Base-by-base conservation (phyloP, 2,329 filamentous ascomycete species). In the Fusarium newnesense region DNA sequence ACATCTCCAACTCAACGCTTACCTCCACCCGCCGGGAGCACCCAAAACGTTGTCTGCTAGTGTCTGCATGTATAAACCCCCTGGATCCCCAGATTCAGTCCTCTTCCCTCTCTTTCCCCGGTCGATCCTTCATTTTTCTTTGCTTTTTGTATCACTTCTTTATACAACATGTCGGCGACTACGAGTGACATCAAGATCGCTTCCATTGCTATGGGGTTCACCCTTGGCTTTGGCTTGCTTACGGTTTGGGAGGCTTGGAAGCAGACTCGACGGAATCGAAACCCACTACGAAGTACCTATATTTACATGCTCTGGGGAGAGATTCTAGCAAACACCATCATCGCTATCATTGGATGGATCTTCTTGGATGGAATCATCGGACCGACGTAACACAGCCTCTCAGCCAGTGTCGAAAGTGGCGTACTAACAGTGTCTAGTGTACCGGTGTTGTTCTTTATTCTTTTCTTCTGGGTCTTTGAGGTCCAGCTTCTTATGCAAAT, bases 401-500 rank as follows among this genome's bases (percentile, higher is more conserved):
- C 3, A 13, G 9, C 15, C 7, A 9, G 5, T 16, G 3, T 37
- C 9, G 7, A 19, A 36, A 39, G 9, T 15, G 43, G 13, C 36
- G 16, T 15, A 59, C 69, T 50, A 10, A 64, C 49, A 26, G n/a
- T 26, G 9, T 19, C 30, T 32, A 82, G 81, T 4, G 61, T 82
- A 2, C 79, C 79, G 0, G 74, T 82, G 0, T 65, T 83, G 9
- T 82, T 83, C 64, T 82, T 82, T 37, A 80, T 83, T 40, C 67
- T 83, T 0, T 72, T 82, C 63, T 67, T 85, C 67, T 86, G 85
- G 84, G 80, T 83, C 0, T 81, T 85, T 32, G 79, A 86, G 65
- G 83, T 88, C 19, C 87, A 88, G 67, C 79, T 87, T 4, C 73
- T 88, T 4, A 83, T 88, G 79, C 86, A 88, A 71, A 88, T 89